Evolutionary conservation across 2,329 filamentous ascomycete species (phyloP).

Genomic region (Aspergillus arachidicola): DNA sequence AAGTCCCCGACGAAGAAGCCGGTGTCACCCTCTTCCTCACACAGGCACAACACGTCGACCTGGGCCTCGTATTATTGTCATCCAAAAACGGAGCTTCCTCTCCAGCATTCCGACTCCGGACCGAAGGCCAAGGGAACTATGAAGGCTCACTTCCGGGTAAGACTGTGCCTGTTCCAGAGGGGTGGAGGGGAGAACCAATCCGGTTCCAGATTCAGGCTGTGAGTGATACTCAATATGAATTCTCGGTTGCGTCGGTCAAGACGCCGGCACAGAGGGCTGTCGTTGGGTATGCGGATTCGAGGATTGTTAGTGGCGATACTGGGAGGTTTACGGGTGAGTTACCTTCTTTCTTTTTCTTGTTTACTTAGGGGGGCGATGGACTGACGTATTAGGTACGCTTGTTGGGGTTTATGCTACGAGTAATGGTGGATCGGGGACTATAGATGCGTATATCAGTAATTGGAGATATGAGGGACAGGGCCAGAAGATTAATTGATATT

Average conservation of each 20-base stretch:
- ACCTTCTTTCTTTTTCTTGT: background rate
- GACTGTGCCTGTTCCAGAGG: background rate
- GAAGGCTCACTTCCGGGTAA: background rate
- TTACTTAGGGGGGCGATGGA: background rate
- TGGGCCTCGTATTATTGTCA: background rate
- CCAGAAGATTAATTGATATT: background rate
- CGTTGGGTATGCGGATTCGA: background rate
- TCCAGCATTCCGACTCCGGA: background rate
- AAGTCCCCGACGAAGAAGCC: conserved; percentile 3
- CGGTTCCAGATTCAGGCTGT: conserved; percentile 3
- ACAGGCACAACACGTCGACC: conserved; percentile 6
- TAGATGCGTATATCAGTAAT: conserved; percentile 6
- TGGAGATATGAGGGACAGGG: conserved; percentile 8
- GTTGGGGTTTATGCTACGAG: conserved; percentile 7
- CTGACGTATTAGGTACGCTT: conserved; percentile 5
- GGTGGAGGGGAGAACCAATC: background rate
- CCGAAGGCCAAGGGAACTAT: background rate
- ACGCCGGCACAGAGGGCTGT: background rate
- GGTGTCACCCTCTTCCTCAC: conserved; percentile 10
- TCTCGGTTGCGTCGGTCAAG: background rate
- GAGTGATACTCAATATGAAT: background rate
- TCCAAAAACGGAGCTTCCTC: background rate
- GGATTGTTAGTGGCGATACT: conserved; percentile 6
- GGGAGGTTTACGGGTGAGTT: conserved; percentile 8
- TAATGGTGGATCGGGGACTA: background rate